phyloP scores from a whole-genome alignment of 2,329 filamentous ascomycete genomes.

The Beauveria sp. region DNA sequence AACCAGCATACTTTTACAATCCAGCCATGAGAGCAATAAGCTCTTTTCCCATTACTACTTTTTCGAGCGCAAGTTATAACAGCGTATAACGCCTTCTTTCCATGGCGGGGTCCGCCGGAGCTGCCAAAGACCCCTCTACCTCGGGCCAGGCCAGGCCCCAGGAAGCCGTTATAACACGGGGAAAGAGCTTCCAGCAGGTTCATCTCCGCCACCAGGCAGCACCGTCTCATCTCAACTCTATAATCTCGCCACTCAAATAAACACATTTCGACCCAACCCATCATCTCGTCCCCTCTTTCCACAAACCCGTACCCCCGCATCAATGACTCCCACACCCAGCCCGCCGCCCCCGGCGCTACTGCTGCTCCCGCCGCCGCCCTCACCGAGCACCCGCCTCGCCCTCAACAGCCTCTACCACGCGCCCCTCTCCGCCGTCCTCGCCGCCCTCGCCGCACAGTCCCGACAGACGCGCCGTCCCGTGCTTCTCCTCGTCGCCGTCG shows the following conservation, averaged over 20 bases:
- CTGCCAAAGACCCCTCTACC: not conserved
- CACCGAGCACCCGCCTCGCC: slow-evolving; percentile 42
- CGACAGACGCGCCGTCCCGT: slow-evolving; percentile 25
- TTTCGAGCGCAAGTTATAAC: too few relatives aligned
- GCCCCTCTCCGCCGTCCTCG: slow-evolving; percentile 47
- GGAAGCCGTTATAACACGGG: not conserved
- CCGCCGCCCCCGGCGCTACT: slow-evolving; percentile 34
- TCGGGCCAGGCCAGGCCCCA: not conserved
- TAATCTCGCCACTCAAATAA: too few relatives aligned
- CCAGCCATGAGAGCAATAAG: too few relatives aligned
- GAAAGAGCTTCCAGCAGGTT: not conserved
- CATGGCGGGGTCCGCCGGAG: not conserved
- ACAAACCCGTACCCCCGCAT: too few relatives aligned
- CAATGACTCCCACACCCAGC: not conserved
- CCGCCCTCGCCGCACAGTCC: slow-evolving; percentile 34
- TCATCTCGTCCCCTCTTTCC: not conserved
- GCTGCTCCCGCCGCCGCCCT: slow-evolving; percentile 57
- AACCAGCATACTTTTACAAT: too few relatives aligned
- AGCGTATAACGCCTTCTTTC: too few relatives aligned
- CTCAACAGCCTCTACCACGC: slow-evolving; percentile 54
- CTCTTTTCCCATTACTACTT: too few relatives aligned
- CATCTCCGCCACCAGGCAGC: not conserved
- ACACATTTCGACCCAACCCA: not conserved
- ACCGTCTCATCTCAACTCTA: too few relatives aligned
- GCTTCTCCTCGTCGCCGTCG: slow-evolving; percentile 49